Evolutionary conservation across 352 stramenopile genomes (phyloP), one percentile per base, ranked within the genome.

Genomic region (Phytophthora megakarya): DNA sequence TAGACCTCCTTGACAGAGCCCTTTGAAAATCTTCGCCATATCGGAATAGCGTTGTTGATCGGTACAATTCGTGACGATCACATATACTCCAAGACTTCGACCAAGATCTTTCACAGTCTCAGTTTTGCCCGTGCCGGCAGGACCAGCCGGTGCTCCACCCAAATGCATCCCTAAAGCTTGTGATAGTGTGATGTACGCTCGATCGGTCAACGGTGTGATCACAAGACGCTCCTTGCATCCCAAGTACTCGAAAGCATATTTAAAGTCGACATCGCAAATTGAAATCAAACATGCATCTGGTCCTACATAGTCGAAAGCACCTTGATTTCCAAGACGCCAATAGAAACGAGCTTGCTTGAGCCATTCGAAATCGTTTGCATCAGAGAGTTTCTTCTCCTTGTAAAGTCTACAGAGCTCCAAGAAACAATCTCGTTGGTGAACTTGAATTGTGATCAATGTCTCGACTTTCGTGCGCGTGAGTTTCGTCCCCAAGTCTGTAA

Each of bases 1-100:
- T 3, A 93, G 83, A 5, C 93, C 93, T 7, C 86, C 92, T 78
- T 97, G 89, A n/a, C 89, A 96, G 3, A 98, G 65, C 1, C 93
- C 92, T 18, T 96, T 89, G 54, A 97, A 97, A 37, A 98, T 93
- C 72, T 98, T 98, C 9, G 88, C 91, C 89, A 97, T 97, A 73
- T 97, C 77, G 43, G 92, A 86, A 78, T 95, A 89, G 45, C 86
- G 75, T 78, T 97, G 84, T 62, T 98, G 89, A 38, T 97, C 91
- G 12, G 81, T 96, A 66, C 93, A 98, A 66, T 98, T 98, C 12
- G 93, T 97, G 39, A 98, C 90, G 19, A 98, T 91, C 37, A 95
- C 93, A 30, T 95, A 94, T 26, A 97, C 88, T 16, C 86, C 92
- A 37, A 98, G 89, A 35, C 88, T 92, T 15, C 93, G 88, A 0